Percentiles rank a stretch among this genome's conserved stretches.
These are phyloP conservation scores for Monilinia fructigena DNA, from an alignment of 2,329 filamentous ascomycete genomes.

Conservation along the genomic window DNA sequence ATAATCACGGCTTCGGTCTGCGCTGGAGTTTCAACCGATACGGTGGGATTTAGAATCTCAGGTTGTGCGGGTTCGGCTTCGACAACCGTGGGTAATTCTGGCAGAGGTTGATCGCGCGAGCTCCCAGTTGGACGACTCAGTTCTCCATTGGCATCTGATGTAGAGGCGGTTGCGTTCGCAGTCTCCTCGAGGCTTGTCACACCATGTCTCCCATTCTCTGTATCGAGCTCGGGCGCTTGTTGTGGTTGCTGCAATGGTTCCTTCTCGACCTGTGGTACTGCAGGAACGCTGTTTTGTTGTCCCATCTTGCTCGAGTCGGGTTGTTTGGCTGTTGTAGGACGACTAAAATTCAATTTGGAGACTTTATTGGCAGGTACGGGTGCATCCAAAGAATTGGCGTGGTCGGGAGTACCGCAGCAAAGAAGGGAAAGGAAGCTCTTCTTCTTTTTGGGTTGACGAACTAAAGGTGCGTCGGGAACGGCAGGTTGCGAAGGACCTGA, in stretches of 20 bases:
- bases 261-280: slow-evolving; percentile 34
- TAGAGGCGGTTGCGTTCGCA: slow-evolving; percentile 13
- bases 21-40: slow-evolving; percentile 23
- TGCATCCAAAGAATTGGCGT: slow-evolving; percentile 43
- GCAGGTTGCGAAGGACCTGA: slow-evolving; percentile 40
- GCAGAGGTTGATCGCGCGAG: slow-evolving; percentile 37
- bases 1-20: slow-evolving; percentile 3
- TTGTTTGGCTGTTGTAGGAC: slow-evolving; percentile 38
- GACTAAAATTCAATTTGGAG: slow-evolving; percentile 42
- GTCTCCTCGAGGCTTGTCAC: slow-evolving; percentile 24
- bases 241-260: slow-evolving; percentile 33
- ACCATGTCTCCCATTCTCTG: slow-evolving; percentile 25
- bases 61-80: slow-evolving; percentile 33
- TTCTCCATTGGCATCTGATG: slow-evolving; percentile 32
- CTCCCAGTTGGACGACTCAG: slow-evolving; percentile 25
- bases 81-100: slow-evolving; percentile 38
- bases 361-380: slow-evolving; percentile 48
- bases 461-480: slow-evolving; percentile 35
- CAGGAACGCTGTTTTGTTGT: slow-evolving; percentile 26
- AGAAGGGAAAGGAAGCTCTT: slow-evolving; percentile 48
- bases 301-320: slow-evolving; percentile 32
- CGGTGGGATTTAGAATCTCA: slow-evolving; percentile 30
- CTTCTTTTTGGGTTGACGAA: slow-evolving; percentile 42
- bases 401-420: slow-evolving; percentile 48
- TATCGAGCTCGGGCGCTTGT: slow-evolving; percentile 26